These are phyloP conservation scores for Ophiostoma piceae DNA, from an alignment of 2,329 filamentous ascomycete species.

Conservation along the genomic window DNA sequence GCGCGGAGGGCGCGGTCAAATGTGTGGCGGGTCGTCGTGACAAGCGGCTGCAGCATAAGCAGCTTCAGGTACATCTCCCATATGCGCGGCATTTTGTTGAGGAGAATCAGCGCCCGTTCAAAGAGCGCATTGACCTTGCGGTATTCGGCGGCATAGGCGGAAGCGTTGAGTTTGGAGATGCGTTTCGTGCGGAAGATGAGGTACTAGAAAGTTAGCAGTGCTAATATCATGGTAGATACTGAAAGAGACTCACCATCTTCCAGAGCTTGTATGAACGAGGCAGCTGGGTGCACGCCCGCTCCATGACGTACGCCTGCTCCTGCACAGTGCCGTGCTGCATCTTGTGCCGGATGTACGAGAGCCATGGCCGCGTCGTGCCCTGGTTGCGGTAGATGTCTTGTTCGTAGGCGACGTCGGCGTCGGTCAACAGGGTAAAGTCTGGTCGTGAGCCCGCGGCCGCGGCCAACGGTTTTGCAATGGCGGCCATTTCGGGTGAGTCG, in stretches of 20 bases:
- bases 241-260: slow-evolving; percentile 69
- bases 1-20: slow-evolving; percentile 92
- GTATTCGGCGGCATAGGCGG: slow-evolving; percentile 72
- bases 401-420: slow-evolving; percentile 92
- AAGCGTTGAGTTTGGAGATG: slow-evolving; percentile 74
- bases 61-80: slow-evolving; percentile 98
- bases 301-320: slow-evolving; percentile 82
- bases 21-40: slow-evolving; percentile 77
- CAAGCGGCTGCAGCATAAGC: slow-evolving; percentile 81
- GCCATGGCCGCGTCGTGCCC: slow-evolving; percentile 86
- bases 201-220: too few relatives aligned
- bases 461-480: background rate
- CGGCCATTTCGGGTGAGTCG: background rate
- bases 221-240: too few relatives aligned
- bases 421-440: slow-evolving; percentile 38
- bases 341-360: slow-evolving; percentile 91
- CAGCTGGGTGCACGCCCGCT: slow-evolving; percentile 82
- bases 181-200: slow-evolving; percentile 78
- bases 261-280: slow-evolving; percentile 96
- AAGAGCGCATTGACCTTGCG: slow-evolving; percentile 93
- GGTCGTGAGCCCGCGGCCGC: slow-evolving; percentile 16
- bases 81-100: slow-evolving; percentile 98
- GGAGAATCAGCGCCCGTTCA: slow-evolving; percentile 81
- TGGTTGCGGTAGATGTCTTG: slow-evolving; percentile 86
- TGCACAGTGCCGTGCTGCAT: slow-evolving; percentile 74